phyloP scores from a whole-genome alignment of 2,329 filamentous ascomycete species.

The Ceratocystis variospora region DNA sequence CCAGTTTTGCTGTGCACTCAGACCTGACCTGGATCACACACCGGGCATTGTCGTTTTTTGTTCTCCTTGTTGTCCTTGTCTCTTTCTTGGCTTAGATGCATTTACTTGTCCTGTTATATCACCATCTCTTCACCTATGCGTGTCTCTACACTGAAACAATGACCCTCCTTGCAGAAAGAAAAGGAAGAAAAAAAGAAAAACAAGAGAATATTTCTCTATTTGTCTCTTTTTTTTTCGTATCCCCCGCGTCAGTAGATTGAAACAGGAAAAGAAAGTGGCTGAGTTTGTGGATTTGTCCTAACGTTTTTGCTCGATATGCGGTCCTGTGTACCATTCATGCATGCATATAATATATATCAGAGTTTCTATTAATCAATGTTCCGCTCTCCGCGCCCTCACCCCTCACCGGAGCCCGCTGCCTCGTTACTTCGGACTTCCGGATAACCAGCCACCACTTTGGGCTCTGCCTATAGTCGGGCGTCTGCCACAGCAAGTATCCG shows the following conservation, averaged over 20 bases:
- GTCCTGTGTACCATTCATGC: background rate
- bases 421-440: conserved; percentile 14
- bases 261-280: background rate
- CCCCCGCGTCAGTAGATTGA: background rate
- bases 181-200: background rate
- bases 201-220: background rate
- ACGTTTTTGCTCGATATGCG: background rate
- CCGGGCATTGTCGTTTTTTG: background rate
- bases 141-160: conserved; percentile 1
- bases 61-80: background rate
- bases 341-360: background rate
- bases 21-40: background rate
- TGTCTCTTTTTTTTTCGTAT: background rate
- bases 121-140: background rate
- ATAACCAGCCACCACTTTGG: conserved; percentile 5
- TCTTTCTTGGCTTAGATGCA: conserved; percentile 3
- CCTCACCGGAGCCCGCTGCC: background rate
- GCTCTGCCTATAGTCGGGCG: background rate
- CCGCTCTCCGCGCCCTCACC: background rate
- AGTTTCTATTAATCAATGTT: background rate
- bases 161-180: background rate
- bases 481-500: background rate
- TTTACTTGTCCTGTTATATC: background rate
- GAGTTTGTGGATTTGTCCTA: background rate
- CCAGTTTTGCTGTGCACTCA: background rate